A percentile compares a stretch with the other conserved stretches of the same genome.
These are phyloP conservation scores for Millerozyma miso DNA, from an alignment of 805 yeast species.

Conservation along the genomic window DNA sequence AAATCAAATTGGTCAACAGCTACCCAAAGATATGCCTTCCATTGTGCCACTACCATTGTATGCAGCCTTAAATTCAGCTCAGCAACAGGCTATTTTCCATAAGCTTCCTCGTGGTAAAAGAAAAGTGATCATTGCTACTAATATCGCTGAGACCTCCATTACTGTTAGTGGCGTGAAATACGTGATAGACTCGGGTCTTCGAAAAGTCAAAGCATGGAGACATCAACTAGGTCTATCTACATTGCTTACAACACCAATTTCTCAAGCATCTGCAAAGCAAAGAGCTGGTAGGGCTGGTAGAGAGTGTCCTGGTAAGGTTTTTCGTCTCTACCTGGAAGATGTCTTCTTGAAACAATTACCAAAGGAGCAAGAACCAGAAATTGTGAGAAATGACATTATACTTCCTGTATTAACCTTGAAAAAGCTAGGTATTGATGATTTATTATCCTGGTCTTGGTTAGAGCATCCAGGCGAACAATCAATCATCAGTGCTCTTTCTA, in stretches of 20 bases:
- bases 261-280: slow-evolving; percentile 92
- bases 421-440: slow-evolving; percentile 75
- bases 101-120: slow-evolving; percentile 62
- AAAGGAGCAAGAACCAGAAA: slow-evolving; percentile 88
- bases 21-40: slow-evolving; percentile 72
- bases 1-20: slow-evolving; percentile 53
- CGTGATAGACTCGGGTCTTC: slow-evolving; percentile 87
- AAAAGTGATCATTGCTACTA: slow-evolving; percentile 87
- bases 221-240: slow-evolving; percentile 92
- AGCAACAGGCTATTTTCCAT: slow-evolving; percentile 77
- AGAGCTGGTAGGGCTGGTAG: slow-evolving; percentile 99
- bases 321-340: slow-evolving; percentile 71
- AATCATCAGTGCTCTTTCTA: slow-evolving; percentile 68
- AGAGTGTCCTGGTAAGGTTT: slow-evolving; percentile 86
- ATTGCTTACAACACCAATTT: slow-evolving; percentile 83
- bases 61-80: slow-evolving; percentile 86
- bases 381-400: slow-evolving; percentile 78
- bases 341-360: slow-evolving; percentile 58
- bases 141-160: slow-evolving; percentile 96
- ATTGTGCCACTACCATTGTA: slow-evolving; percentile 80
- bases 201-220: slow-evolving; percentile 94
- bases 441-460: slow-evolving; percentile 87
- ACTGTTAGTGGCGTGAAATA: slow-evolving; percentile 93
- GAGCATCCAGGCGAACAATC: slow-evolving; percentile 85
- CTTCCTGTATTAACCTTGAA: slow-evolving; percentile 83